Evolutionary conservation across 2,329 filamentous ascomycete species (phyloP).

Genomic region (Aspergillus pseudoterreus): DNA sequence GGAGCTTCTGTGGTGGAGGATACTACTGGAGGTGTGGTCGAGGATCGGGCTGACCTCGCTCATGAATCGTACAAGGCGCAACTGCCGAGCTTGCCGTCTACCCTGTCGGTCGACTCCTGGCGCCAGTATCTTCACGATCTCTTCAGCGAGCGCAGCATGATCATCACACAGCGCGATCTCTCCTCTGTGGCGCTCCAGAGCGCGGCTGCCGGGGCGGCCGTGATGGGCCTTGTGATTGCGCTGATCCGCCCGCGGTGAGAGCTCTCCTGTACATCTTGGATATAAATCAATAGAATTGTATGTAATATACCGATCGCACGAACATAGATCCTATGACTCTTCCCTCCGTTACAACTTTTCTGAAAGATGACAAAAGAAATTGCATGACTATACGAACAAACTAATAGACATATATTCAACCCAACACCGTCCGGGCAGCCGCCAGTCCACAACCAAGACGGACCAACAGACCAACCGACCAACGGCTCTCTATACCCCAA

Average conservation of each 20-base stretch:
- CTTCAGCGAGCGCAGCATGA: constrained; percentile 62
- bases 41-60: not conserved
- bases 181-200: constrained; percentile 68
- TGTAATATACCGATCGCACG: not conserved
- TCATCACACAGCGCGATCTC: constrained; percentile 65
- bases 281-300: not conserved
- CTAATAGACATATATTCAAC: constrained; percentile 16
- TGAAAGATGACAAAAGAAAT: constrained; percentile 23
- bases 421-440: constrained; percentile 7
- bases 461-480: constrained; percentile 3
- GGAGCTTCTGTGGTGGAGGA: constrained; percentile 2
- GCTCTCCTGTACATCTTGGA: not conserved
- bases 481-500: constrained; percentile 21
- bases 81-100: constrained; percentile 20
- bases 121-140: constrained; percentile 54
- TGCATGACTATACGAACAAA: constrained; percentile 28
- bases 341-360: not conserved
- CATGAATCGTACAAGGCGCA: constrained; percentile 21
- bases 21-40: not conserved
- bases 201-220: constrained; percentile 60
- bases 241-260: constrained; percentile 45
- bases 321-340: not conserved
- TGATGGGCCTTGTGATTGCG: constrained; percentile 53
- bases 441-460: constrained; percentile 6
- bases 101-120: constrained; percentile 42